Evolutionary conservation across 768 basidiomycete species (phyloP).

Genomic region (Gymnopilus junonius): DNA sequence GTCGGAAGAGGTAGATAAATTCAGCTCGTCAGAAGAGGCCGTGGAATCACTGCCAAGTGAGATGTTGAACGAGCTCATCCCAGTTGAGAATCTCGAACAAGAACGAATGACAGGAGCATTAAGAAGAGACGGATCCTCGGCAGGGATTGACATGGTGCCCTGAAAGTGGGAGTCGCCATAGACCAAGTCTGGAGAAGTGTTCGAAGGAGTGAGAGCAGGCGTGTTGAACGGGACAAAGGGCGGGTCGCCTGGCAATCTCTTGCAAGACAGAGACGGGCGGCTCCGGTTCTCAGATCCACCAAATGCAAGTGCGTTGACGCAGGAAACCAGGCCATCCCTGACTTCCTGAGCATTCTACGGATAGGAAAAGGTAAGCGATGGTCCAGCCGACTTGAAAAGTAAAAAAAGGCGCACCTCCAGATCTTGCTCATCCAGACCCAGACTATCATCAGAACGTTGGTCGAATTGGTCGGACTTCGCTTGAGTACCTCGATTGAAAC

Average conservation of each 20-base stretch:
- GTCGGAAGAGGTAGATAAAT: constrained; percentile 8
- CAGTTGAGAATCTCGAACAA: not conserved
- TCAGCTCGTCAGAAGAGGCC: constrained; percentile 11
- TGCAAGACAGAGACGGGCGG: not conserved
- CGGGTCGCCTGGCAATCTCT: not conserved
- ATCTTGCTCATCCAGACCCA: not conserved
- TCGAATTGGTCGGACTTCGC: not conserved
- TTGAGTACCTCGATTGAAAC: not conserved
- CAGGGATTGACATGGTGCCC: too few relatives aligned
- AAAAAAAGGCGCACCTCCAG: not conserved
- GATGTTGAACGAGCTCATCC: constrained; percentile 12
- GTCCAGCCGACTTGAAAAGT: not conserved
- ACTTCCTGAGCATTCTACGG: not conserved
- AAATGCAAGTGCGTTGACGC: not conserved
- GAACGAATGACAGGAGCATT: not conserved
- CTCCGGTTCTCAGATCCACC: not conserved
- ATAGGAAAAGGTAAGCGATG: not conserved
- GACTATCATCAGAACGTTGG: not conserved
- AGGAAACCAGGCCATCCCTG: not conserved
- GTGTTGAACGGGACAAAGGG: constrained; percentile 18
- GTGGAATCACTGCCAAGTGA: constrained; percentile 22
- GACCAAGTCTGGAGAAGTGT: not conserved
- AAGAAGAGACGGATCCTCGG: not conserved
- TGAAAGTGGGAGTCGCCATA: not conserved
- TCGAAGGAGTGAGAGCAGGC: constrained; percentile 12